Conservation (phyloP, 345 rosid genomes). For the Camelina laxa region DNA sequence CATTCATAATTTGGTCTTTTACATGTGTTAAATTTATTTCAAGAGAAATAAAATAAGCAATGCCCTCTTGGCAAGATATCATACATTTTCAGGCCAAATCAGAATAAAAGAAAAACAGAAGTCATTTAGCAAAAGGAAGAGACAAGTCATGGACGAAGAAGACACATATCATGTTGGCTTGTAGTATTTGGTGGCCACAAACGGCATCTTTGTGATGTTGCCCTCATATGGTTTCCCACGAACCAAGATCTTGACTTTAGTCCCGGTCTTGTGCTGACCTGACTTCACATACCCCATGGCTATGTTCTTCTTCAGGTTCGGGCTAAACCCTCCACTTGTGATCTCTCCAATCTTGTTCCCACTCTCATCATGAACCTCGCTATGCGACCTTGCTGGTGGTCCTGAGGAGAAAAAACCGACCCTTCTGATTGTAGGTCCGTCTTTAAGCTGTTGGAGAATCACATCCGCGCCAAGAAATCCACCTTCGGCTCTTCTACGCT, state of each 20-base stretch:
- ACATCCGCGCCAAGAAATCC: constrained; percentile 92
- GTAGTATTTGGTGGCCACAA: constrained; percentile 83
- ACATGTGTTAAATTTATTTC: constrained; percentile 35
- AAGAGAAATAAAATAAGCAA: constrained; percentile 26
- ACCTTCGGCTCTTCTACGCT: constrained; percentile 93
- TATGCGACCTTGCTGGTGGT: constrained; percentile 93
- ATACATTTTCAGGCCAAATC: constrained; percentile 38
- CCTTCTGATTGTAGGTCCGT: constrained; percentile 86
- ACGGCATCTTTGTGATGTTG: constrained; percentile 79
- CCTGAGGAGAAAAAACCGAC: constrained; percentile 85
- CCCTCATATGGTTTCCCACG: constrained; percentile 93
- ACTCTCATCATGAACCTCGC: constrained; percentile 82
- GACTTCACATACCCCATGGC: constrained; percentile 98
- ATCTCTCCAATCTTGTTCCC: constrained; percentile 85
- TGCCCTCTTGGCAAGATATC: constrained; percentile 31
- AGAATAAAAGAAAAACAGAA: constrained; percentile 28
- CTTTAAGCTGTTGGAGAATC: constrained; percentile 85
- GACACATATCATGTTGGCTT: constrained; percentile 60
- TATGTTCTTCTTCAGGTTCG: constrained; percentile 95
- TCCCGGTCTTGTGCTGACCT: constrained; percentile 82
- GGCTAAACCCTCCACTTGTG: constrained; percentile 97
- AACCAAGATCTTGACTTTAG: constrained; percentile 75
- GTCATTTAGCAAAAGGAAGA: constrained; percentile 32
- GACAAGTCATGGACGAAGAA: constrained; percentile 28
- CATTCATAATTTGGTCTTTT: constrained; percentile 12